These are phyloP conservation scores for Serendipita sp. DNA, from an alignment of 768 basidiomycete species.

Conservation along the genomic window DNA sequence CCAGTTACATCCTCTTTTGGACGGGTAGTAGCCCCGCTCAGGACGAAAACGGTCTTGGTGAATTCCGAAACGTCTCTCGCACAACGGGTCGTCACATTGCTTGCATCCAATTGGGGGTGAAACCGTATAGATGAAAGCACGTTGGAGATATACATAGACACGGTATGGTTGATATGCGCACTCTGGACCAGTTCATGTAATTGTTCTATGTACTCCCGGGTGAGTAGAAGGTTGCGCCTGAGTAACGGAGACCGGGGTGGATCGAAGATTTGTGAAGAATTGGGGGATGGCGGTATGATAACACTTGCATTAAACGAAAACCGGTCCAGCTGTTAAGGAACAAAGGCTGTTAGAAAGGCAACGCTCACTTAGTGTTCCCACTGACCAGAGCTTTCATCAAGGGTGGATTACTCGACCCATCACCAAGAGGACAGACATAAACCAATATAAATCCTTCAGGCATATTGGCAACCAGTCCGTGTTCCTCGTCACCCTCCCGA, in stretches of 20 bases:
- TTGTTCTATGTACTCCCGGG: constrained; percentile 10
- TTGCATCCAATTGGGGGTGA: constrained; percentile 50
- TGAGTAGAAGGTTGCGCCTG: constrained; percentile 4
- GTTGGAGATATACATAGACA: constrained; percentile 53
- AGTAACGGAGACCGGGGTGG: background rate
- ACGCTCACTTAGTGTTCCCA: constrained; percentile 2
- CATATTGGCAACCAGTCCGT: constrained; percentile 32
- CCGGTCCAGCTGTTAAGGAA: constrained; percentile 42
- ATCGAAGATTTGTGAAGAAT: background rate
- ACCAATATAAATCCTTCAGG: constrained; percentile 57
- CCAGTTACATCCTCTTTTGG: constrained; percentile 5
- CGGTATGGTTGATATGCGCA: constrained; percentile 32
- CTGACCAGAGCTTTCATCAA: constrained; percentile 52
- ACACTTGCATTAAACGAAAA: constrained; percentile 57
- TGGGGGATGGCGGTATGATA: background rate
- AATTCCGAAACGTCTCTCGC: constrained; percentile 52
- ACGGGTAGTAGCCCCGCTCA: background rate
- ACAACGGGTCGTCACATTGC: constrained; percentile 44
- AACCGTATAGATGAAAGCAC: constrained; percentile 61
- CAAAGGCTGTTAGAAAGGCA: background rate
- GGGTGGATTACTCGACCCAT: constrained; percentile 45
- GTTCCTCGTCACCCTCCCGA: constrained; percentile 16
- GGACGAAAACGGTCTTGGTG: background rate
- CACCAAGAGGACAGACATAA: constrained; percentile 46
- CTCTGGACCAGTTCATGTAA: constrained; percentile 12